Percentiles rank a stretch among this genome's conserved stretches.
Evolutionary conservation across 176 grass and related monocot genomes (phyloP).

Genomic region (Elymus sibiricus): DNA sequence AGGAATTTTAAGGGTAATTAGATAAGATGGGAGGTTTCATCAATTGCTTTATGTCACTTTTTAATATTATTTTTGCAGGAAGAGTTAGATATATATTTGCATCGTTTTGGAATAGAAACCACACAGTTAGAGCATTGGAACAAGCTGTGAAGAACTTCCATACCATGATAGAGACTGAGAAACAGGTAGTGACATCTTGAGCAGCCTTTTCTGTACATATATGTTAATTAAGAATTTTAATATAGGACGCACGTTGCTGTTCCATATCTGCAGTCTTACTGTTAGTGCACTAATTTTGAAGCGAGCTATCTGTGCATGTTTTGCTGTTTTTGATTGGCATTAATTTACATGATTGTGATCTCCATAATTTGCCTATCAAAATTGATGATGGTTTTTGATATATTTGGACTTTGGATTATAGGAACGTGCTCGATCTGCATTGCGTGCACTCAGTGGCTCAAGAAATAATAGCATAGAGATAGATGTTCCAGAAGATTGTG

Average conservation of each 20-base stretch:
- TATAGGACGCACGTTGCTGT: not conserved
- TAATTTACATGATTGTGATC: not conserved
- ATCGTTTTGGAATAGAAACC: conserved; percentile 89
- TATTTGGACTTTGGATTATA: conserved; percentile 34
- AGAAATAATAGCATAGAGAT: conserved; percentile 49
- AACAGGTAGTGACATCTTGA: conserved; percentile 47
- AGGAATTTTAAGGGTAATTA: not conserved
- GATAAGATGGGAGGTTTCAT: not conserved
- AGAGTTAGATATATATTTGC: conserved; percentile 87
- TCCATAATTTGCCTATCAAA: conserved; percentile 1
- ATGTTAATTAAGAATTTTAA: not conserved
- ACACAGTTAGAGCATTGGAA: conserved; percentile 76
- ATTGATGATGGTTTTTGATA: not conserved
- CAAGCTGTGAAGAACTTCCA: conserved; percentile 64
- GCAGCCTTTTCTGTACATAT: not conserved
- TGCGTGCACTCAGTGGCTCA: conserved; percentile 84
- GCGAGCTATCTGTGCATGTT: not conserved
- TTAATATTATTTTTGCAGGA: conserved; percentile 44
- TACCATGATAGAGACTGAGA: conserved; percentile 80
- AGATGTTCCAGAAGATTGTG: conserved; percentile 69
- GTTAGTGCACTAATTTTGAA: conserved; percentile 28
- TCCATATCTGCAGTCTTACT: conserved; percentile 36
- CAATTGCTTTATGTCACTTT: conserved; percentile 20
- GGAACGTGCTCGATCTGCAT: conserved; percentile 81
- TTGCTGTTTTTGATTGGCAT: not conserved